These are phyloP conservation scores for Jaltomata sinuosa DNA, from an alignment of 257 asterid genomes.

Conservation along the genomic window DNA sequence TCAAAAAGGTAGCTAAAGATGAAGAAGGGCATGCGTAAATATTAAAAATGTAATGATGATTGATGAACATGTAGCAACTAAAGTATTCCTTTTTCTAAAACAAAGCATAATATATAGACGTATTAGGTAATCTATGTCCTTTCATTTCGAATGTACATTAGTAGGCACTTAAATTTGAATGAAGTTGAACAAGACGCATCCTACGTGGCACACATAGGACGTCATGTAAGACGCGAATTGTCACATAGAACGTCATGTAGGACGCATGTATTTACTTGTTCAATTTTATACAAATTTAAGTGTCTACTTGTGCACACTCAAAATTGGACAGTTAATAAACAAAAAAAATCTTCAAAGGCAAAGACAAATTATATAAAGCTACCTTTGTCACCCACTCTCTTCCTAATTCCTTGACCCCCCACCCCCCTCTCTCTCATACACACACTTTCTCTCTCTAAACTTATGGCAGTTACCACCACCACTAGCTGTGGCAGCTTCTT, in stretches of 20 bases:
- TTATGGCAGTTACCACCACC: constrained; percentile 36
- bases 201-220: no score
- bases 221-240: no score
- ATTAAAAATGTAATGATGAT: background rate
- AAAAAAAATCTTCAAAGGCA: background rate
- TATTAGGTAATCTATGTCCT: no score
- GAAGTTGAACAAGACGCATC: no score
- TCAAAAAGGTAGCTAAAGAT: background rate
- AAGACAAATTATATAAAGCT: background rate
- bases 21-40: background rate
- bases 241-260: no score
- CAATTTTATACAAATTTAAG: no score
- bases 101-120: no score
- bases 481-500: constrained; percentile 16
- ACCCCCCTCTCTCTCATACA: background rate
- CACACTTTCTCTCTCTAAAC: background rate
- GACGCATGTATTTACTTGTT: no score
- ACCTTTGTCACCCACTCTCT: background rate
- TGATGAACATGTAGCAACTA: background rate
- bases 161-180: no score
- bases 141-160: no score
- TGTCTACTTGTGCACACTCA: no score
- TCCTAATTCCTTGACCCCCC: background rate
- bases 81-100: background rate
- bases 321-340: no score